These are phyloP conservation scores for Linum trigynum DNA, from an alignment of 345 rosid genomes.

Conservation along the genomic window DNA sequence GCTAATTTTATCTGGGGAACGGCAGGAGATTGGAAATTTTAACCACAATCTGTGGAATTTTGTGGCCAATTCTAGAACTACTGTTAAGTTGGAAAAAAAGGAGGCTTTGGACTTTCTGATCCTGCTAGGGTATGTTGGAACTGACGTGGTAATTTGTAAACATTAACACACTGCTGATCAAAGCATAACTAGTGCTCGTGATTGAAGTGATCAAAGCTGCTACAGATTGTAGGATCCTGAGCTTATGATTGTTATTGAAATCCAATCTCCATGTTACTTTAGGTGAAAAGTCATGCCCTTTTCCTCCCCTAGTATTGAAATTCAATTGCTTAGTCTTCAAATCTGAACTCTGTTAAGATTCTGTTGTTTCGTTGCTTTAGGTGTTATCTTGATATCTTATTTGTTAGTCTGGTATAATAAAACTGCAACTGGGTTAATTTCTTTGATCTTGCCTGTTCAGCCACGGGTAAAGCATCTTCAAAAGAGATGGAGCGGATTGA, in stretches of 20 bases:
- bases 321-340: too few species aligned
- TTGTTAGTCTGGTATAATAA: background rate
- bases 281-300: too few species aligned
- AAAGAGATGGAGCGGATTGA: constrained; percentile 94
- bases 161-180: background rate
- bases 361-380: background rate
- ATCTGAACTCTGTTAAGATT: too few species aligned
- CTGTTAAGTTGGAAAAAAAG: background rate
- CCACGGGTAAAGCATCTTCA: constrained; percentile 74
- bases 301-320: too few species aligned
- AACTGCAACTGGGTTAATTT: constrained; percentile 2
- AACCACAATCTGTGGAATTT: background rate
- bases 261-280: too few species aligned
- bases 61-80: background rate
- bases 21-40: too few species aligned
- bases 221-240: too few species aligned
- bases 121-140: background rate
- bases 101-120: background rate
- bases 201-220: background rate
- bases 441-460: constrained; percentile 27
- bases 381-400: background rate
- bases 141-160: background rate
- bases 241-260: too few species aligned
- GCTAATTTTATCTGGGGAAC: too few species aligned
- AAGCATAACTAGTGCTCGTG: too few species aligned